Base-by-base conservation (phyloP, 768 basidiomycete species). In the Pulveroboletus sp. region DNA sequence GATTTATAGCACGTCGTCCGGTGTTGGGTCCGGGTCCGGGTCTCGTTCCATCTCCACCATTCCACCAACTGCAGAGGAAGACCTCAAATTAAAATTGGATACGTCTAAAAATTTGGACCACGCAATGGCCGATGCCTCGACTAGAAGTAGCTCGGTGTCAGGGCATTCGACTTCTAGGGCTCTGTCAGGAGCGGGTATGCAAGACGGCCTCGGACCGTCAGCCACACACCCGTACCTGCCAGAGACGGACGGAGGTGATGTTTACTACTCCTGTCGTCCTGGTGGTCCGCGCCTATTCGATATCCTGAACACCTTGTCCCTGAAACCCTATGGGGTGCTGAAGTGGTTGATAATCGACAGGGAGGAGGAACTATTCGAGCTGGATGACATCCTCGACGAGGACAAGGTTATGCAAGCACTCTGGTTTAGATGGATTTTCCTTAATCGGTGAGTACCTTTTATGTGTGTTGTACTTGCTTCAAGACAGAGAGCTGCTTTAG, bases 401-500 rank as follows among this genome's bases (percentile, higher is more conserved):
- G 80, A 85, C 50, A 91, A 90, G 63, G 81, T 89, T 7, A 85
- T 91, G 73, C 79, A 81, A 48, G 85, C 86, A 6, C 67, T 90
- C 11, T 90, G 88, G 88, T 79, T 72, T 11, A 63, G 89, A 45
- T 90, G 86, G 86, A 85, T 89, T 3, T 65, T 82, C 44, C 62
- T 82, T 30, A 76, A 86, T 58, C 68, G 79, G 84, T 83, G 43
- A 43, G 71, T 45, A 12, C 18, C n/a, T 17, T 28, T 36, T 7
- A 17, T 43, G 8, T 32, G 5, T 38, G 17, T 17, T 17, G 7
- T 36, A 21, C 26, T 7, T 21, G 41, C 24, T n/a, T 48, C 35
- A 24, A 15, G 17, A 30, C 5, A 30, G 8, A 46, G 43, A 14
- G 11, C 40, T 59, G 32, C 15, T 27, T 33, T 46, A 86, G 85